Evolutionary conservation across 352 stramenopile species (phyloP).

Genomic region (Peronospora tabacina): DNA sequence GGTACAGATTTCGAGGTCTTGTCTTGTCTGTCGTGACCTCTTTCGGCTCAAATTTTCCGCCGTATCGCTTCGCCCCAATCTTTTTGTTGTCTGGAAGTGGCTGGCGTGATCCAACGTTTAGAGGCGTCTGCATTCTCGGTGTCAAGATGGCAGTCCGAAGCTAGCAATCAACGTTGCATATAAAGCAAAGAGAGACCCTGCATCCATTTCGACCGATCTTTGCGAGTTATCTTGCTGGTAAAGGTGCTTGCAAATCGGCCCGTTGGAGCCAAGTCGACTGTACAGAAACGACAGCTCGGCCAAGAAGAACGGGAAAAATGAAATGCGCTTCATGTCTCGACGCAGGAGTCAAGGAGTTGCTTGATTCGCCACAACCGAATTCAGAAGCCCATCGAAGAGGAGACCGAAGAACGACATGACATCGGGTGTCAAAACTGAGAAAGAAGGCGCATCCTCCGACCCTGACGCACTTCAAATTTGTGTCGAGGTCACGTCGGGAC

Average conservation of each 20-base stretch:
- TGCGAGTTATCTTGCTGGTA: not conserved
- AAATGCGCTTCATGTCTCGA: constrained; percentile 19
- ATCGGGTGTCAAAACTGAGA: constrained; percentile 10
- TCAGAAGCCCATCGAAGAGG: not conserved
- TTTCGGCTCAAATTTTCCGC: too few species aligned
- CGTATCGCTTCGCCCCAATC: too few species aligned
- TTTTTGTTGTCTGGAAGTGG: too few species aligned
- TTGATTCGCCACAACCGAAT: constrained; percentile 15
- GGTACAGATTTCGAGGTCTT: too few species aligned
- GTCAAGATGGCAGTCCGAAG: too few species aligned
- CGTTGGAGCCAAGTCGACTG: constrained; percentile 9
- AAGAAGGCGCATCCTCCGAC: not conserved
- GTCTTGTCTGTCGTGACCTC: too few species aligned
- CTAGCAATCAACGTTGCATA: too few species aligned
- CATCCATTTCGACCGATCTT: not conserved
- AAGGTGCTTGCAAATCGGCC: constrained; percentile 1
- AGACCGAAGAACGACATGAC: not conserved
- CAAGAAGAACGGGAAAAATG: constrained; percentile 20
- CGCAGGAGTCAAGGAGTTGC: not conserved
- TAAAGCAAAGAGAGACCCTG: not conserved
- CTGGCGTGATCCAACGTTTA: too few species aligned
- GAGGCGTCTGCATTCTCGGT: too few species aligned
- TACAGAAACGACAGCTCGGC: constrained; percentile 1
- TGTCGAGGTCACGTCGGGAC: constrained; percentile 17
- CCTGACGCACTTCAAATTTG: constrained; percentile 30